These are phyloP conservation scores for Zanthoxylum bungeanum DNA, from an alignment of 345 rosid genomes.

Conservation along the genomic window DNA sequence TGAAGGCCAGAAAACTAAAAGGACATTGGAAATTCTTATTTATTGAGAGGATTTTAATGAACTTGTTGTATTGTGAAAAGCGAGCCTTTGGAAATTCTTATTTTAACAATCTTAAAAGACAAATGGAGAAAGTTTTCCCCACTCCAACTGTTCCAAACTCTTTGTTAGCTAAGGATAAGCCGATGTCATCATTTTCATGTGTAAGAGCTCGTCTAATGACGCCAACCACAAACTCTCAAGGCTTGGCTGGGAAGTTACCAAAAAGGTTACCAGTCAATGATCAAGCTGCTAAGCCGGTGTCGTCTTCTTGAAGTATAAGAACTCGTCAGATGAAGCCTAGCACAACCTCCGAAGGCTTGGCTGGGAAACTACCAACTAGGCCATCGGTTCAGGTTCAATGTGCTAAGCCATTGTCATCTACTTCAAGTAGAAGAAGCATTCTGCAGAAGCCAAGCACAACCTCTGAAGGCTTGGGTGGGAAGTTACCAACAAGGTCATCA, in stretches of 20 bases:
- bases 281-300: constrained; percentile 4
- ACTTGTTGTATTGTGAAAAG: background rate
- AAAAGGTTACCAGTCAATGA: constrained; percentile 2
- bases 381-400: background rate
- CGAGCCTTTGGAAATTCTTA: too few relatives aligned
- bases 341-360: background rate
- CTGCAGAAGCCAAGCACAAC: background rate
- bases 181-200: background rate
- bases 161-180: constrained; percentile 6
- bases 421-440: background rate
- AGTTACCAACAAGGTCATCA: background rate
- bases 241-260: constrained; percentile 8
- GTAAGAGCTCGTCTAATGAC: background rate
- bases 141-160: background rate
- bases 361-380: background rate
- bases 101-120: too few relatives aligned
- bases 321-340: background rate
- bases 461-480: background rate
- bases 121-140: background rate
- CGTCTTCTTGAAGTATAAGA: background rate
- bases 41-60: background rate
- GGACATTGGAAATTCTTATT: background rate
- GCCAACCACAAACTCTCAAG: background rate
- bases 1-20: background rate
- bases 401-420: background rate